Evolutionary conservation across 306 rosid species (phyloP).

Genomic region (Dalbergia cochinchinensis): DNA sequence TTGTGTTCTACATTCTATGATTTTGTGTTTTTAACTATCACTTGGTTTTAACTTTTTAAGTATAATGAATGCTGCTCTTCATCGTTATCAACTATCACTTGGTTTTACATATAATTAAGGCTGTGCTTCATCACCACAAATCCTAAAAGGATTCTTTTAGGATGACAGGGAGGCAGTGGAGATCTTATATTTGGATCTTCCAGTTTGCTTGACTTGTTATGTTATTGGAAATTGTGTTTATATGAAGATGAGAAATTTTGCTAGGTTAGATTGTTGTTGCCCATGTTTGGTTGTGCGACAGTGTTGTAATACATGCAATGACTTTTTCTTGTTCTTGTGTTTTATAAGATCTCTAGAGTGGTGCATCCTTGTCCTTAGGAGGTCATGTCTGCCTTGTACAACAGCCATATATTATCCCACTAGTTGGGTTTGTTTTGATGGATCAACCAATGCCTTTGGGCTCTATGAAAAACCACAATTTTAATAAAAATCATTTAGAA

Average conservation of each 20-base stretch:
- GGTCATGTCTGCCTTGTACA: neutral
- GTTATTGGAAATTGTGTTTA: constrained; percentile 3
- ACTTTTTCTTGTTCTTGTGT: constrained; percentile 7
- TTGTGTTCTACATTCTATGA: neutral
- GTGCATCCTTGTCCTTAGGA: neutral
- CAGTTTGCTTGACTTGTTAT: constrained; percentile 10
- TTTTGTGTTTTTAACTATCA: neutral
- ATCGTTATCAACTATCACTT: neutral
- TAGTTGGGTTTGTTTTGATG: neutral
- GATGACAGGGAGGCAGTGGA: neutral
- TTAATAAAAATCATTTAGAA: neutral
- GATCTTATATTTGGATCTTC: constrained; percentile 8
- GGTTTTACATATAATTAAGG: neutral
- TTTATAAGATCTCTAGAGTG: constrained; percentile 28
- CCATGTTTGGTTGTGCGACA: neutral
- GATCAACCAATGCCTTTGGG: constrained; percentile 2
- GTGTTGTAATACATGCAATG: neutral
- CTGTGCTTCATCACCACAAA: neutral
- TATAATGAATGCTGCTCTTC: no score
- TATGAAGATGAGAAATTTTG: neutral
- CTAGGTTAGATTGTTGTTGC: constrained; percentile 27
- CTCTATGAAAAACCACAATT: constrained; percentile 20
- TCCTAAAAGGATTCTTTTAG: neutral
- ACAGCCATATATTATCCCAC: neutral
- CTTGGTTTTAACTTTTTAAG: neutral